Percentiles rank a stretch among this genome's conserved stretches.
Evolutionary conservation across 129 eudicot genomes (phyloP).

Genomic region (Tagetes erecta): DNA sequence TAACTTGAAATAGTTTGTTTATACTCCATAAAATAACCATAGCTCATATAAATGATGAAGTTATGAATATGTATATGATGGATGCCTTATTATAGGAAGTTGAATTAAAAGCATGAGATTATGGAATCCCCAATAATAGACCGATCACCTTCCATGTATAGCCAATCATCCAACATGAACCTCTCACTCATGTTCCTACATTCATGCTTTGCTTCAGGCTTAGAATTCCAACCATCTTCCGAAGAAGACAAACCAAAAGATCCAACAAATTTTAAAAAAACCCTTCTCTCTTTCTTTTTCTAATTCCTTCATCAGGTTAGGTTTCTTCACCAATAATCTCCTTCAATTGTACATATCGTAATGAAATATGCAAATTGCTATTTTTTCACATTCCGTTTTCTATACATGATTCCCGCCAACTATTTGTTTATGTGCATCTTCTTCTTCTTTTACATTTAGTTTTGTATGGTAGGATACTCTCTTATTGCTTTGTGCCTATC

Average conservation of each 20-base stretch:
- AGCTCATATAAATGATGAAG: no score
- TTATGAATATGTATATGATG: no score
- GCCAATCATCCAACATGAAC: conserved; percentile 3
- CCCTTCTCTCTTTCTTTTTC: conserved; percentile 11
- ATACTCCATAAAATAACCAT: no score
- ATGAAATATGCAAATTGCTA: background rate
- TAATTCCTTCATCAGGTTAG: conserved; percentile 27
- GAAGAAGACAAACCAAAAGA: conserved; percentile 17
- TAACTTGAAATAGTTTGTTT: no score
- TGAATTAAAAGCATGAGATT: conserved; percentile 22
- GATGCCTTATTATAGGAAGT: no score
- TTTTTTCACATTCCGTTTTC: background rate
- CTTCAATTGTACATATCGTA: background rate
- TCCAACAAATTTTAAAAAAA: conserved; percentile 8
- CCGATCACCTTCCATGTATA: conserved; percentile 19
- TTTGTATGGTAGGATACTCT: conserved; percentile 16
- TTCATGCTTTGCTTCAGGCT: conserved; percentile 27
- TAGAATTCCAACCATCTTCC: conserved; percentile 27
- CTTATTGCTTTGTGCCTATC: background rate
- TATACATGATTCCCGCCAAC: conserved; percentile 25
- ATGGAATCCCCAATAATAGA: background rate
- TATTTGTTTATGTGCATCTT: conserved; percentile 9
- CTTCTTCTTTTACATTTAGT: background rate
- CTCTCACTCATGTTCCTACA: conserved; percentile 37
- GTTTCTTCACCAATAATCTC: conserved; percentile 15